These are phyloP conservation scores for Plasmodium fragile DNA, from an alignment of 169 alveolate genomes.

Conservation along the genomic window DNA sequence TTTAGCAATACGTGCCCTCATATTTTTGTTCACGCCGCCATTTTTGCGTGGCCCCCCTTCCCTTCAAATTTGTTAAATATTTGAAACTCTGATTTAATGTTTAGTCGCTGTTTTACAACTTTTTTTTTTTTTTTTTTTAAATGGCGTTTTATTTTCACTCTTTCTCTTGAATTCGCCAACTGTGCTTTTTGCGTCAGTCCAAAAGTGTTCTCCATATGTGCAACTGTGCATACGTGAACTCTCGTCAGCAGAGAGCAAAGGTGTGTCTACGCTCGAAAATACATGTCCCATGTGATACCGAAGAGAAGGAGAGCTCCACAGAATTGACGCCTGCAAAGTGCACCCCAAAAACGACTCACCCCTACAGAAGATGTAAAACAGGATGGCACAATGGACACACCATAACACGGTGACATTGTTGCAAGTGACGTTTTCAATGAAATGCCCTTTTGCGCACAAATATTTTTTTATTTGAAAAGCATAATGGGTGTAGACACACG, in stretches of 20 bases:
- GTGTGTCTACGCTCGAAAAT: not conserved
- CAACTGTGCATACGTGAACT: not conserved
- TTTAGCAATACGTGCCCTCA: not conserved
- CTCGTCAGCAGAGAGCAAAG: not conserved
- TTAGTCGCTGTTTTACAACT: slow-evolving; percentile 4
- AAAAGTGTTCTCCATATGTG: not conserved
- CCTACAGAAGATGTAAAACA: not conserved
- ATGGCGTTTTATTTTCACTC: slow-evolving; percentile 5
- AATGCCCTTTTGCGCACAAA: slow-evolving; percentile 18
- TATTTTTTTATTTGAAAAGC: slow-evolving; percentile 26
- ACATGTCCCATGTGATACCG: not conserved
- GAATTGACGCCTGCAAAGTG: not conserved
- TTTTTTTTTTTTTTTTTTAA: slow-evolving; percentile 28
- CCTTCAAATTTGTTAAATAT: slow-evolving; percentile 26
- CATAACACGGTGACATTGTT: not conserved
- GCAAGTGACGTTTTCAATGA: slow-evolving; percentile 11
- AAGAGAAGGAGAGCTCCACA: not conserved
- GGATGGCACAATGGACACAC: not conserved
- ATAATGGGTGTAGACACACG: not conserved
- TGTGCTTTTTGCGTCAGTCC: not conserved
- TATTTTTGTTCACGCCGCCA: not conserved
- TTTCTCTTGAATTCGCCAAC: slow-evolving; percentile 4
- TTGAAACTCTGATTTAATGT: slow-evolving; percentile 47
- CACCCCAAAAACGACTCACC: not conserved
- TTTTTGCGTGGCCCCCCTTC: not conserved